phyloP scores from a whole-genome alignment of 192 early-diverging fungal genomes.

The Coemansia sp. region DNA sequence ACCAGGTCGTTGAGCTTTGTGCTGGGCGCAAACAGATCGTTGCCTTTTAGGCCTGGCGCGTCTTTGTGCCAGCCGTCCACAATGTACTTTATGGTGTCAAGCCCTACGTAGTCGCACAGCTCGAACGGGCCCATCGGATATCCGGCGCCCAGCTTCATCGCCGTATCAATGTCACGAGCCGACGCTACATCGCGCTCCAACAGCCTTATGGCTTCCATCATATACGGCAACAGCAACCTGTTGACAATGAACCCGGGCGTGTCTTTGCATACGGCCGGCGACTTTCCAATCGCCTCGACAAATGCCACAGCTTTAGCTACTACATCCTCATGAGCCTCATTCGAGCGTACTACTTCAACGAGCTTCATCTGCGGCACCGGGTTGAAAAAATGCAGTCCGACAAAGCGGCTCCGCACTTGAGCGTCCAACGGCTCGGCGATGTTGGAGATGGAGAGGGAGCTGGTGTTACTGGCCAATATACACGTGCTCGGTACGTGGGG shows the following conservation, averaged over 20 bases:
- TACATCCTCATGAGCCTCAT: constrained; percentile 57
- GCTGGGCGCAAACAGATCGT: constrained; percentile 69
- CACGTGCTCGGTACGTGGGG: constrained; percentile 64
- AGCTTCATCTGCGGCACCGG: constrained; percentile 99
- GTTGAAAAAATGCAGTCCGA: constrained; percentile 97
- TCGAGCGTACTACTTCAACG: constrained; percentile 86
- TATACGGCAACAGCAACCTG: constrained; percentile 91
- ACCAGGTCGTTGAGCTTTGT: constrained; percentile 72
- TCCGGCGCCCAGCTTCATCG: constrained; percentile 97
- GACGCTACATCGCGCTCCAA: constrained; percentile 86
- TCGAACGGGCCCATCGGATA: constrained; percentile 90
- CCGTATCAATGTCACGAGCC: constrained; percentile 83
- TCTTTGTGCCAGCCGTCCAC: constrained; percentile 88
- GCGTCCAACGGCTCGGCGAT: constrained; percentile 69
- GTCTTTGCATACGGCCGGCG: constrained; percentile 91
- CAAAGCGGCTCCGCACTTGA: constrained; percentile 59
- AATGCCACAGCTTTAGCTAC: constrained; percentile 68
- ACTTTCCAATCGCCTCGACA: constrained; percentile 75
- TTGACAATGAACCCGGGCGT: constrained; percentile 98
- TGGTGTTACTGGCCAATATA: constrained; percentile 92
- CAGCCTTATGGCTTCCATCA: constrained; percentile 92
- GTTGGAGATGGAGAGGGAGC: constrained; percentile 78
- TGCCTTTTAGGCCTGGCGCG: constrained; percentile 73
- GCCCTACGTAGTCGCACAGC: constrained; percentile 66
- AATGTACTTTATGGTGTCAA: constrained; percentile 97